Evolutionary conservation across 2,329 filamentous ascomycete genomes (phyloP).

Genomic region (Nothomitra cinnamomea): DNA sequence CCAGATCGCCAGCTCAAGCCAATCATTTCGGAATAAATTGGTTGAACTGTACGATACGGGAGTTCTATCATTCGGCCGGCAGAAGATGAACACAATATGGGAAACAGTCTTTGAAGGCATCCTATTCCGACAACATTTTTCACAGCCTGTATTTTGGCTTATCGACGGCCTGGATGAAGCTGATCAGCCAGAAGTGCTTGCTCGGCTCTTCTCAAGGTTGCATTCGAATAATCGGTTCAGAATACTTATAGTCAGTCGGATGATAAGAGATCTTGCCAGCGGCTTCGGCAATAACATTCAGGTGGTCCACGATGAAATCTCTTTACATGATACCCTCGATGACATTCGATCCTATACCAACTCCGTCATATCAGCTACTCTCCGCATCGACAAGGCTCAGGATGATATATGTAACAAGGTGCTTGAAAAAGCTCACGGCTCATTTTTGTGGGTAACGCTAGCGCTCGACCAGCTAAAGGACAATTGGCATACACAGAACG

Average conservation of each 20-base stretch:
- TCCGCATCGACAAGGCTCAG: background rate
- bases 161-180: background rate
- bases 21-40: background rate
- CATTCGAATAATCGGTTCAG: background rate
- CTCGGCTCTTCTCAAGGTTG: background rate
- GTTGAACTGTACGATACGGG: background rate
- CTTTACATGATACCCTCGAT: slow-evolving; percentile 11
- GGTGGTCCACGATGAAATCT: slow-evolving; percentile 9
- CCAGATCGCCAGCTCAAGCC: background rate
- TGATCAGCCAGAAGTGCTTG: background rate
- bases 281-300: background rate
- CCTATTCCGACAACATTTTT: background rate
- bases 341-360: slow-evolving; percentile 12
- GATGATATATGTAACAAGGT: slow-evolving; percentile 15
- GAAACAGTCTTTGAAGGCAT: background rate
- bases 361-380: background rate
- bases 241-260: background rate
- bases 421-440: slow-evolving; percentile 21
- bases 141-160: background rate
- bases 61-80: background rate
- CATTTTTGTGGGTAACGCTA: slow-evolving; percentile 22
- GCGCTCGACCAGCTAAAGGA: slow-evolving; percentile 18
- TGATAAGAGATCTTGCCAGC: background rate
- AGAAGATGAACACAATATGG: background rate
- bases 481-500: slow-evolving; percentile 16